Percentiles rank a stretch among this genome's conserved stretches.
phyloP scores from a whole-genome alignment of 2,329 filamentous ascomycete species.

The Fusarium incarnatum region DNA sequence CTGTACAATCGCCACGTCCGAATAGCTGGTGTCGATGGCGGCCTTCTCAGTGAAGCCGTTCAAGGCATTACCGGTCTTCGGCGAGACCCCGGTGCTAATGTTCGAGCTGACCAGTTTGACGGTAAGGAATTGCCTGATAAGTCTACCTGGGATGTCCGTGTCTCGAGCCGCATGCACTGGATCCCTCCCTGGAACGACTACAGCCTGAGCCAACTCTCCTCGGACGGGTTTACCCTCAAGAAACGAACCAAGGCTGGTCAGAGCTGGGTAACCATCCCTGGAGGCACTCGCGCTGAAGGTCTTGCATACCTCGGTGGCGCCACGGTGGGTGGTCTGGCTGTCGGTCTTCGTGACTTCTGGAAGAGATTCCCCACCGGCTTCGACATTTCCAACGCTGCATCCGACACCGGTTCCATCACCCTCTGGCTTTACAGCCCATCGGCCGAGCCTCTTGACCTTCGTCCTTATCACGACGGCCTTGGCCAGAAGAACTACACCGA shows the following conservation, averaged over 20 bases:
- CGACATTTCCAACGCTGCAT: slow-evolving; percentile 64
- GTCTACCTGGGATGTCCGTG: slow-evolving; percentile 59
- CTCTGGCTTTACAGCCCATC: slow-evolving; percentile 71
- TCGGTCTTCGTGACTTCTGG: slow-evolving; percentile 72
- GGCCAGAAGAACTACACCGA: slow-evolving; percentile 66
- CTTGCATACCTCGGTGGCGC: slow-evolving; percentile 70
- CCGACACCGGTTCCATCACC: slow-evolving; percentile 64
- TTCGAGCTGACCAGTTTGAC: slow-evolving; percentile 63
- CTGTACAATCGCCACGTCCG: slow-evolving; percentile 70
- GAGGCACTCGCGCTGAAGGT: slow-evolving; percentile 66
- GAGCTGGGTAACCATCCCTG: slow-evolving; percentile 69
- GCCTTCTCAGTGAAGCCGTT: slow-evolving; percentile 67
- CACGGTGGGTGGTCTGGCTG: slow-evolving; percentile 66
- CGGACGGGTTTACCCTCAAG: slow-evolving; percentile 70
- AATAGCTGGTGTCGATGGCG: slow-evolving; percentile 65
- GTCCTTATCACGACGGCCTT: slow-evolving; percentile 69
- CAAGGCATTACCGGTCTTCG: slow-evolving; percentile 70
- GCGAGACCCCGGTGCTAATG: slow-evolving; percentile 61
- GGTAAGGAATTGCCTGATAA: slow-evolving; percentile 58
- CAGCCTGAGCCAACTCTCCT: slow-evolving; percentile 65
- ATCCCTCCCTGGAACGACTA: slow-evolving; percentile 70
- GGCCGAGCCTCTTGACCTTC: slow-evolving; percentile 66
- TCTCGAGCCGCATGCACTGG: slow-evolving; percentile 63
- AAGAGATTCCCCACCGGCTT: slow-evolving; percentile 70
- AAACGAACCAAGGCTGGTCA: slow-evolving; percentile 69